Evolutionary conservation across 805 yeast genomes (phyloP).

Genomic region (Yarrowia keelungensis): DNA sequence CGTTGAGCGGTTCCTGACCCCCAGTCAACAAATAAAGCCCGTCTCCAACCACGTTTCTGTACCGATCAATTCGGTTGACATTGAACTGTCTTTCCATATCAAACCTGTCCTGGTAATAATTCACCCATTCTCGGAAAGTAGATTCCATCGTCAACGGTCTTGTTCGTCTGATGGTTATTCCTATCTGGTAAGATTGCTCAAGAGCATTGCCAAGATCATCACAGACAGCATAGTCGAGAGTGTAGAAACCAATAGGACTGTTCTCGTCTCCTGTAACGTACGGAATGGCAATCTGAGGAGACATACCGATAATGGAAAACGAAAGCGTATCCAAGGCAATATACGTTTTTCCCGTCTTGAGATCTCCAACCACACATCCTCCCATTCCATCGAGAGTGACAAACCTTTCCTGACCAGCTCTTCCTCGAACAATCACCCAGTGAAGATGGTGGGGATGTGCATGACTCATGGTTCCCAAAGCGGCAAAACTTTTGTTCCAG

Average conservation of each 20-base stretch:
- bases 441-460: background rate
- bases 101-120: no score
- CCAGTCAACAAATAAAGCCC: background rate
- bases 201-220: background rate
- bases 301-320: background rate
- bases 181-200: background rate
- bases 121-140: background rate
- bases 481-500: background rate
- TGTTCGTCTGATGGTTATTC: background rate
- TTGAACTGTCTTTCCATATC: background rate
- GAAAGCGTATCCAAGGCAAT: background rate
- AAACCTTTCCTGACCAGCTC: background rate
- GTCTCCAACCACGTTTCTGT: background rate
- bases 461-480: constrained; percentile 6
- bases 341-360: background rate
- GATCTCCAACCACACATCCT: background rate
- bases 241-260: background rate
- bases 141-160: background rate
- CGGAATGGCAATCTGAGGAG: background rate
- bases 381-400: constrained; percentile 1
- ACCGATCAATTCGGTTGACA: background rate
- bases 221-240: background rate
- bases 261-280: background rate
- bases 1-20: background rate
- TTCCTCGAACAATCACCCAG: background rate